Evolutionary conservation across 1,139 yeast genomes (phyloP).

Genomic region (Taphrina wiesneri): DNA sequence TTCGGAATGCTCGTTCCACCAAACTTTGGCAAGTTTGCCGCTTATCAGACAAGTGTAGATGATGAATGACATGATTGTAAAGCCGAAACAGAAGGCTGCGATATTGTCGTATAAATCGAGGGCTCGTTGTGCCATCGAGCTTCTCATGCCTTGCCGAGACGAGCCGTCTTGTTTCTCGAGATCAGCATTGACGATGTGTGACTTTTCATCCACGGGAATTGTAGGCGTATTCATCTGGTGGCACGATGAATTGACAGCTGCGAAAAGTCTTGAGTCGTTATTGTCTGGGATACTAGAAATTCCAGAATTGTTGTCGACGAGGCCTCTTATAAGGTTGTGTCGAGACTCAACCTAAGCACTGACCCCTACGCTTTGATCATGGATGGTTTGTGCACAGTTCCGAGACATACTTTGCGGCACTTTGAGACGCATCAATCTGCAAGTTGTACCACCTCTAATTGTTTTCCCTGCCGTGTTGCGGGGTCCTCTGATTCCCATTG

Average conservation of each 20-base stretch:
- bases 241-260: too few relatives aligned
- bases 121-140: too few relatives aligned
- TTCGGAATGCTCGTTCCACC: background rate
- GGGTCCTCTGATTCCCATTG: conserved; percentile 55
- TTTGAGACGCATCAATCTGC: background rate
- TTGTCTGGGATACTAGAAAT: too few relatives aligned
- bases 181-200: background rate
- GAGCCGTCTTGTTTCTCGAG: background rate
- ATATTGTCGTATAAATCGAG: background rate
- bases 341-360: background rate
- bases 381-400: background rate
- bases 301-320: too few relatives aligned
- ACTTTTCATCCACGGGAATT: background rate
- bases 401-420: background rate
- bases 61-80: background rate
- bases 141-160: background rate
- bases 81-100: background rate
- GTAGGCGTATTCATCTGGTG: too few relatives aligned
- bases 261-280: too few relatives aligned
- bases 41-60: background rate
- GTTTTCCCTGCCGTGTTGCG: conserved; percentile 1
- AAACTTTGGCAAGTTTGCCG: background rate
- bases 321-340: too few relatives aligned
- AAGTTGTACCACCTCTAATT: background rate
- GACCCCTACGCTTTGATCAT: background rate